A percentile compares a stretch with the other conserved stretches of the same genome.
These are phyloP conservation scores for Aspergillus taichungensis DNA, from an alignment of 495 filamentous ascomycete species.

Conservation along the genomic window DNA sequence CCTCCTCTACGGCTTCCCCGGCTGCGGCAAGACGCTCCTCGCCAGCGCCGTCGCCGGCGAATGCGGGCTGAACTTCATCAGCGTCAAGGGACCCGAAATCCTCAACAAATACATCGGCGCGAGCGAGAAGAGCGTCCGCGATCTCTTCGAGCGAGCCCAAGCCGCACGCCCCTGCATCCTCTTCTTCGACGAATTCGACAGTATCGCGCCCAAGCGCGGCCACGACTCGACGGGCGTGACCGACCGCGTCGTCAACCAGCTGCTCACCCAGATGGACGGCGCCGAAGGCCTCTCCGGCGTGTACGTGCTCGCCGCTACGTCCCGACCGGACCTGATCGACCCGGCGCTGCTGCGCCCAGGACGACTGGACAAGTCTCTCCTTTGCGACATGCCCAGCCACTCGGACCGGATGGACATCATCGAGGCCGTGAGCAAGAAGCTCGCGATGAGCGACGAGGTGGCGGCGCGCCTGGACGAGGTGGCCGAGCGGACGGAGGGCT, in stretches of 20 bases:
- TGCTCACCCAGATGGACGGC: conserved; percentile 97
- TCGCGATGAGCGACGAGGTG: conserved; percentile 58
- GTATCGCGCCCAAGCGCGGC: conserved; percentile 91
- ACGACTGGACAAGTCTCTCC: conserved; percentile 77
- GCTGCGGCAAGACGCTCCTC: conserved; percentile 91
- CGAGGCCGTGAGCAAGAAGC: conserved; percentile 65
- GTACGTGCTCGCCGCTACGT: conserved; percentile 91
- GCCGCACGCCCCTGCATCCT: conserved; percentile 86
- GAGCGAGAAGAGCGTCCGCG: conserved; percentile 86
- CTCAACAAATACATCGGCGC: conserved; percentile 98
- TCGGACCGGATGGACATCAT: conserved; percentile 86
- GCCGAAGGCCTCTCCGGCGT: conserved; percentile 91
- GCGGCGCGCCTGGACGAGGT: conserved; percentile 49
- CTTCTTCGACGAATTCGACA: conserved; percentile 98
- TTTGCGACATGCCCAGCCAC: conserved; percentile 76
- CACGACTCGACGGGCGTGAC: conserved; percentile 96
- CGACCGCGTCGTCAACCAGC: conserved; percentile 96
- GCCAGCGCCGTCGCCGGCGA: conserved; percentile 92
- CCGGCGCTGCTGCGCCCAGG: conserved; percentile 85
- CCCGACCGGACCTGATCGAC: conserved; percentile 86
- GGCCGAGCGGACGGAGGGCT: conserved; percentile 74
- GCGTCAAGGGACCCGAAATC: conserved; percentile 95
- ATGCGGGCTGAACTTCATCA: conserved; percentile 96
- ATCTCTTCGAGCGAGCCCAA: conserved; percentile 85
- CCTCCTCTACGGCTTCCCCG: conserved; percentile 88